Percentiles rank a stretch among this genome's conserved stretches.
Evolutionary conservation across 805 yeast species (phyloP).

Genomic region (Spathaspora boniae): DNA sequence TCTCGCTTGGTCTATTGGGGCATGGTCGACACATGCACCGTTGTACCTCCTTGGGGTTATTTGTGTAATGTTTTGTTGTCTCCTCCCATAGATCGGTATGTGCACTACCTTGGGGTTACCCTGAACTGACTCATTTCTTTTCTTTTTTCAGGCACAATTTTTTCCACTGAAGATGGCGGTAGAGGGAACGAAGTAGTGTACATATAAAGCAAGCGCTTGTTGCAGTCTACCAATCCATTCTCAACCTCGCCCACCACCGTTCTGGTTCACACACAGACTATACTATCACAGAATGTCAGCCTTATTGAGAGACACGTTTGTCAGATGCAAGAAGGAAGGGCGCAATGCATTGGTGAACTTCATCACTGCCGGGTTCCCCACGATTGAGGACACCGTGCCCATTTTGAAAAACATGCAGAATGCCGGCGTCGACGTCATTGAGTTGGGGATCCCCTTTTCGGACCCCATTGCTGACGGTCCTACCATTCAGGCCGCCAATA

Average conservation of each 20-base stretch:
- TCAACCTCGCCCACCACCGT: neutral
- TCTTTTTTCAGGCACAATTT: no score
- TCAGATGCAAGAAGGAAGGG: constrained; percentile 55
- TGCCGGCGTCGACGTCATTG: constrained; percentile 95
- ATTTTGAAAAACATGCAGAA: constrained; percentile 83
- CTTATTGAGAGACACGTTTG: constrained; percentile 56
- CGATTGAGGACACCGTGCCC: constrained; percentile 82
- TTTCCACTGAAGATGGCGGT: no score
- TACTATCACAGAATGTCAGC: constrained; percentile 42
- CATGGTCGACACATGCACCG: no score
- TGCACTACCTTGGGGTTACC: constrained; percentile 16
- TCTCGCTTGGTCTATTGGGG: no score
- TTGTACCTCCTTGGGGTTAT: no score
- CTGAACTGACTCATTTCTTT: constrained; percentile 27
- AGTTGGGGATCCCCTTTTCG: constrained; percentile 92
- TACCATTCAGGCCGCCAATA: constrained; percentile 87
- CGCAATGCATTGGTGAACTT: constrained; percentile 90
- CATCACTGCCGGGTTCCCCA: constrained; percentile 92
- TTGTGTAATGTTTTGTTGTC: no score
- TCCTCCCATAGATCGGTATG: no score
- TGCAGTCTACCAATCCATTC: no score
- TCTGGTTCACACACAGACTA: constrained; percentile 2
- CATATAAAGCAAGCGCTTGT: no score
- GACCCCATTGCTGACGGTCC: constrained; percentile 99
- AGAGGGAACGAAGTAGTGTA: no score